Evolutionary conservation across 225 moss, liverwort and hornwort species (phyloP).

Genomic region (Takakia lepidozioides): DNA sequence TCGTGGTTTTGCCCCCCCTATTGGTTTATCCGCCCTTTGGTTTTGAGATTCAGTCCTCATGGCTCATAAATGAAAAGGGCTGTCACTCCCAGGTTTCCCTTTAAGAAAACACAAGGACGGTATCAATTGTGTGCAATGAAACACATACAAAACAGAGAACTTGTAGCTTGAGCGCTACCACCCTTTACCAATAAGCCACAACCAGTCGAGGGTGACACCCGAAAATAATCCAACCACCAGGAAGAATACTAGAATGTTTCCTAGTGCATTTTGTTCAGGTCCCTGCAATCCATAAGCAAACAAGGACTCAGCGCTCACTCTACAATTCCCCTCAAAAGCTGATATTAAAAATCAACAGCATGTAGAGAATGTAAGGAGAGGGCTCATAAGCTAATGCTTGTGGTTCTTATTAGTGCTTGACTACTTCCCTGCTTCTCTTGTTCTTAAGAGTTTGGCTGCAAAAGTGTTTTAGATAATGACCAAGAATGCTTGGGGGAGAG

Average conservation of each 20-base stretch:
- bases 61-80: no score
- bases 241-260: constrained; percentile 66
- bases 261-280: constrained; percentile 88
- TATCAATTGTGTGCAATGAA: no score
- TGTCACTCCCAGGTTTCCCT: no score
- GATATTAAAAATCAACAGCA: neutral
- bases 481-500: neutral
- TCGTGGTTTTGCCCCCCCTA: no score
- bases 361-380: no score
- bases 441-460: no score
- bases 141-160: neutral
- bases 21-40: no score
- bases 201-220: constrained; percentile 70
- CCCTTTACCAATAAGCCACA: constrained; percentile 89
- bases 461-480: neutral
- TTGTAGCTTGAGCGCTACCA: constrained; percentile 35
- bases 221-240: constrained; percentile 53
- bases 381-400: no score
- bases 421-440: no score
- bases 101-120: no score
- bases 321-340: neutral
- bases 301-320: neutral
- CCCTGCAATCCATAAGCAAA: constrained; percentile 30
- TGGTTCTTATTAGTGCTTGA: no score
- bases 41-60: no score